These are phyloP conservation scores for Kingdonia uniflora DNA, from an alignment of 164 flowering plant species.

Conservation along the genomic window DNA sequence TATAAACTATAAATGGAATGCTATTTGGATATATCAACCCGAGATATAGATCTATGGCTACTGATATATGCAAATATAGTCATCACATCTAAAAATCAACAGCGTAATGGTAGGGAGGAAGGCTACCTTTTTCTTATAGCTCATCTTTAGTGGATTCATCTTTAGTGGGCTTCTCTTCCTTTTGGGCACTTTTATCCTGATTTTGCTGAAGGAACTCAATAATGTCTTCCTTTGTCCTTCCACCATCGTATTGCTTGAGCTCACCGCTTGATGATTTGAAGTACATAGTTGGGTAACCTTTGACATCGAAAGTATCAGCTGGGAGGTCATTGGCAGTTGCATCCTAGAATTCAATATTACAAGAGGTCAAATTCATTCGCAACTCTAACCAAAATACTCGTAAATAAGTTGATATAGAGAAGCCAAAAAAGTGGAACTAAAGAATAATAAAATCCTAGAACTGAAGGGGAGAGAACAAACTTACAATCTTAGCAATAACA, in stretches of 20 bases:
- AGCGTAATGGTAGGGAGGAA: too few species aligned
- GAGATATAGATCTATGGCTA: too few species aligned
- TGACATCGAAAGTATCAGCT: slow-evolving; percentile 42
- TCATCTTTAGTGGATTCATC: slow-evolving; percentile 42
- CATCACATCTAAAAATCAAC: too few species aligned
- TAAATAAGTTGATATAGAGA: too few species aligned
- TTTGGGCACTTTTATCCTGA: slow-evolving; percentile 24
- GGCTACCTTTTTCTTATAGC: slow-evolving; percentile 12
- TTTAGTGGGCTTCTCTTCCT: slow-evolving; percentile 1
- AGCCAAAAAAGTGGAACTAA: too few species aligned
- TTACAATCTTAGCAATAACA: slow-evolving; percentile 81
- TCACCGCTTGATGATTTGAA: slow-evolving; percentile 64
- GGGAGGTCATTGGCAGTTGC: slow-evolving; percentile 83
- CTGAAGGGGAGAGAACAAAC: slow-evolving; percentile 8
- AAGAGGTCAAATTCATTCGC: neutral
- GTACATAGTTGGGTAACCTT: slow-evolving; percentile 83
- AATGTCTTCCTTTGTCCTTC: slow-evolving; percentile 53
- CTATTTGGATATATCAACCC: too few species aligned
- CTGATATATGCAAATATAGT: too few species aligned
- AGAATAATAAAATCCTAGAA: too few species aligned
- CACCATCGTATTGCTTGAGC: slow-evolving; percentile 51
- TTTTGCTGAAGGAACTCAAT: slow-evolving; percentile 60
- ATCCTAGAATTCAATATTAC: slow-evolving; percentile 56
- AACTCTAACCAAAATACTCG: too few species aligned
- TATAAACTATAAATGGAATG: too few species aligned